These are phyloP conservation scores for Macrocybe sp. DNA, from an alignment of 1,284 basidiomycete species.

Conservation along the genomic window DNA sequence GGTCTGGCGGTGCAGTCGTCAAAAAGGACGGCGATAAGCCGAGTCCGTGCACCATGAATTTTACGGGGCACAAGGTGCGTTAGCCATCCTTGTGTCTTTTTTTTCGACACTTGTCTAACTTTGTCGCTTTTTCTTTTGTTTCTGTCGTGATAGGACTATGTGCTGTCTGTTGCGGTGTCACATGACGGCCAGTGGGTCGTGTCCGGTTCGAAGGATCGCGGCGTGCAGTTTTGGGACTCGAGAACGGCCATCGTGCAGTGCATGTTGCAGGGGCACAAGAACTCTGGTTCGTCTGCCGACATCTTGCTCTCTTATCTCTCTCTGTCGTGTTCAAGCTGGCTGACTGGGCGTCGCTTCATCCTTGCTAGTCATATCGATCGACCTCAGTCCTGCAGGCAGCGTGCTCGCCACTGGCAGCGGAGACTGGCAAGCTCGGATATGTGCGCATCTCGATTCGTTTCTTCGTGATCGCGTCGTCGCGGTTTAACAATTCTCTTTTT, in stretches of 20 bases:
- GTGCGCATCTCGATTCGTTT: slow-evolving; percentile 31
- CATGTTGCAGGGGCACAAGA: slow-evolving; percentile 88
- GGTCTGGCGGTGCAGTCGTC: slow-evolving; percentile 11
- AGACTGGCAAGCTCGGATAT: slow-evolving; percentile 80
- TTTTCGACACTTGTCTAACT: background rate
- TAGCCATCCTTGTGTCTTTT: background rate
- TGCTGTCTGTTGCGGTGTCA: slow-evolving; percentile 75
- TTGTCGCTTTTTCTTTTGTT: background rate
- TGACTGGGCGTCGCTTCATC: slow-evolving; percentile 4
- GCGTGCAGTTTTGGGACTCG: slow-evolving; percentile 88
- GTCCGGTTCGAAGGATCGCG: slow-evolving; percentile 87
- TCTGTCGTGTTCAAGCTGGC: background rate
- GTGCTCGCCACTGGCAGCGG: slow-evolving; percentile 84
- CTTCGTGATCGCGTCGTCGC: no score
- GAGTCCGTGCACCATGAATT: slow-evolving; percentile 67
- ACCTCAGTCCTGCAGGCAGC: slow-evolving; percentile 70
- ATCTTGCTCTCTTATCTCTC: background rate
- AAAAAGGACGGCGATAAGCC: slow-evolving; percentile 27
- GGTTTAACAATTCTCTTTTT: no score
- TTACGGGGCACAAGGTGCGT: slow-evolving; percentile 80
- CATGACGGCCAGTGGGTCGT: slow-evolving; percentile 87
- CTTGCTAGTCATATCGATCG: slow-evolving; percentile 74
- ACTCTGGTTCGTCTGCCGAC: slow-evolving; percentile 50
- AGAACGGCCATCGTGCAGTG: slow-evolving; percentile 71
- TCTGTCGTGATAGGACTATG: slow-evolving; percentile 55